Conservation (phyloP, 768 basidiomycete species). For the Calocybe gangraenosa region DNA sequence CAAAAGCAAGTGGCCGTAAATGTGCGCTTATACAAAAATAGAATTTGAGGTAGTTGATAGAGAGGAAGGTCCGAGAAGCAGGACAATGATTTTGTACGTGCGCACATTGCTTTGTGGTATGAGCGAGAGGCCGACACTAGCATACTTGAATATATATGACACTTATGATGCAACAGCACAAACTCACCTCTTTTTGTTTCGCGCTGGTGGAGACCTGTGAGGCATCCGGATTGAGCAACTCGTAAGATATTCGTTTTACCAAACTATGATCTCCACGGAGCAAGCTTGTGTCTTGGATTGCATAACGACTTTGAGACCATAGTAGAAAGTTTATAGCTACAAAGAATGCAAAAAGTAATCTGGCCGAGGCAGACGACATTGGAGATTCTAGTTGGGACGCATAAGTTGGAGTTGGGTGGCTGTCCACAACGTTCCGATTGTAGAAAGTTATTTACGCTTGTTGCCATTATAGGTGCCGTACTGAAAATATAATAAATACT, state of each 20-base stretch:
- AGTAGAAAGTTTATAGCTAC: conserved; percentile 57
- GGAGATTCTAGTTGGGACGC: conserved; percentile 12
- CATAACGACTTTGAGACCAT: conserved; percentile 61
- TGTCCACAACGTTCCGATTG: no score
- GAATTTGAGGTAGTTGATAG: conserved; percentile 59
- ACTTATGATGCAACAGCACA: background rate
- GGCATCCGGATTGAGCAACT: conserved; percentile 27
- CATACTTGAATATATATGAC: background rate
- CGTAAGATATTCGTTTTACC: conserved; percentile 38
- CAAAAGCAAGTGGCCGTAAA: conserved; percentile 58
- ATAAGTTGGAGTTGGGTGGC: conserved; percentile 2
- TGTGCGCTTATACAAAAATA: conserved; percentile 67
- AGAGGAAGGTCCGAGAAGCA: conserved; percentile 57
- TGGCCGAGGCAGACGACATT: conserved; percentile 49
- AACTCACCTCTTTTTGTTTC: conserved; percentile 27
- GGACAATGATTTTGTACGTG: conserved; percentile 61
- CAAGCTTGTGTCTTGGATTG: conserved; percentile 21
- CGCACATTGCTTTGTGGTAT: conserved; percentile 58
- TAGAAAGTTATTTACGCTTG: no score
- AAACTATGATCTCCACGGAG: conserved; percentile 29
- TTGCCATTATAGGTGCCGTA: no score
- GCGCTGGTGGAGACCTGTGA: conserved; percentile 9
- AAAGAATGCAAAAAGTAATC: conserved; percentile 45
- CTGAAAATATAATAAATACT: no score
- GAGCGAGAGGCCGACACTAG: conserved; percentile 65